A percentile compares a stretch with the other conserved stretches of the same genome.
These are phyloP conservation scores for Paraphysoderma sedebokerense DNA, from an alignment of 371 early-diverging fungal species.

Conservation along the genomic window DNA sequence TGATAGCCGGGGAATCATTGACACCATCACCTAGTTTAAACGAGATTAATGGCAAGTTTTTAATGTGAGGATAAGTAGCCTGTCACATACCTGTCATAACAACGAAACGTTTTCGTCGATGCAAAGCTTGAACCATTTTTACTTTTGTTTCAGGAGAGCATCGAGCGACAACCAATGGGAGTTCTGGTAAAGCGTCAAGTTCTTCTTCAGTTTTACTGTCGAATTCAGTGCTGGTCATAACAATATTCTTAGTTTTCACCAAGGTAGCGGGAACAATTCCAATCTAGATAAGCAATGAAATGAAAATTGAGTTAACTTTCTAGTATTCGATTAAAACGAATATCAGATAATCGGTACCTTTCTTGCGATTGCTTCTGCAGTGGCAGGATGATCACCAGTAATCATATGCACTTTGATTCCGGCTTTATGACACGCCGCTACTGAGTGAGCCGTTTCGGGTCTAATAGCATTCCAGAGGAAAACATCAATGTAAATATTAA, in stretches of 20 bases:
- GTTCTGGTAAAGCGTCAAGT: constrained; percentile 33
- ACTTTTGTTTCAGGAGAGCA: constrained; percentile 92
- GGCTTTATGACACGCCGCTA: constrained; percentile 39
- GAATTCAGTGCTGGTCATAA: constrained; percentile 40
- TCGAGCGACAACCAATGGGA: constrained; percentile 75
- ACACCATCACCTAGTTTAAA: constrained; percentile 91
- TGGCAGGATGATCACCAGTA: constrained; percentile 58
- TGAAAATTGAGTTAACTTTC: no score
- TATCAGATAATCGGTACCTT: constrained; percentile 48
- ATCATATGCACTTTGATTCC: constrained; percentile 64
- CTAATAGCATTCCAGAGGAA: no score
- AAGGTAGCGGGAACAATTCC: no score
- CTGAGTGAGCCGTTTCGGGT: constrained; percentile 36
- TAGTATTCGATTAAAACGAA: no score
- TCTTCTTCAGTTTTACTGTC: constrained; percentile 40
- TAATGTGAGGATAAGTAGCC: no score
- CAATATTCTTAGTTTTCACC: not conserved
- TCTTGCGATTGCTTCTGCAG: constrained; percentile 52
- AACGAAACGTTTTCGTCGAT: constrained; percentile 57
- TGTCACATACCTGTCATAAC: constrained; percentile 93
- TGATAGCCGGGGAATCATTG: constrained; percentile 82
- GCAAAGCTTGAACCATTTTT: constrained; percentile 76
- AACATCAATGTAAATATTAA: no score
- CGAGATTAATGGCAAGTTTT: no score
- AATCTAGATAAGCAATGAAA: no score